Percentiles rank a stretch among this genome's conserved stretches.
phyloP scores from a whole-genome alignment of 1,139 yeast species.

The Hansenula anomala region DNA sequence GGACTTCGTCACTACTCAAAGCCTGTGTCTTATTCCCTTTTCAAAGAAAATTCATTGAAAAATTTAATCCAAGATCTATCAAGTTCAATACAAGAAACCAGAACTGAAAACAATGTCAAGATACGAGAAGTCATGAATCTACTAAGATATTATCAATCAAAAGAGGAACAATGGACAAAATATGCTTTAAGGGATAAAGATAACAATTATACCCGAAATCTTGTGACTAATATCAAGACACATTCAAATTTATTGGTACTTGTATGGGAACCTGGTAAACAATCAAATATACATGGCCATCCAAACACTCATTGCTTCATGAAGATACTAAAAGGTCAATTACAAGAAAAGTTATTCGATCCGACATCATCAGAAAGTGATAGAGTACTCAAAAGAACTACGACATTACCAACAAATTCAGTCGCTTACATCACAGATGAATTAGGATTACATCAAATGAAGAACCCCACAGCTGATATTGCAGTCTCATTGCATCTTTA shows the following conservation, averaged over 20 bases:
- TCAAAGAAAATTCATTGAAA: neutral
- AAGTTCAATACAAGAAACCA: slow-evolving; percentile 1
- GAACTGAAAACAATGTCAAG: slow-evolving; percentile 6
- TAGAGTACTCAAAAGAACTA: slow-evolving; percentile 4
- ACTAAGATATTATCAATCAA: slow-evolving; percentile 7
- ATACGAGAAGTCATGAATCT: slow-evolving; percentile 9
- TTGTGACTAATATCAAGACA: slow-evolving; percentile 44
- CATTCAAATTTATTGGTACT: slow-evolving; percentile 48
- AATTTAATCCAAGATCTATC: slow-evolving; percentile 7
- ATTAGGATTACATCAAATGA: slow-evolving; percentile 49
- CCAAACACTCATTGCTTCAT: slow-evolving; percentile 59
- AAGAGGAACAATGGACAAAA: slow-evolving; percentile 8
- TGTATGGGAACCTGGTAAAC: slow-evolving; percentile 53
- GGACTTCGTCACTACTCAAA: too few species aligned
- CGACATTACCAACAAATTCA: slow-evolving; percentile 26
- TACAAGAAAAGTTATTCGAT: slow-evolving; percentile 43
- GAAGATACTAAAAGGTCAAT: slow-evolving; percentile 47
- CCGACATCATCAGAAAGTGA: slow-evolving; percentile 27
- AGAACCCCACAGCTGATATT: slow-evolving; percentile 32
- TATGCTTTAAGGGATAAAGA: slow-evolving; percentile 6
- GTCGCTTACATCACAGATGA: slow-evolving; percentile 53
- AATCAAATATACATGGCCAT: slow-evolving; percentile 54
- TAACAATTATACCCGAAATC: slow-evolving; percentile 43
- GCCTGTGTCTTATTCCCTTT: neutral
- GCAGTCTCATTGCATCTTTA: slow-evolving; percentile 53